phyloP scores from a whole-genome alignment of 495 filamentous ascomycete species.

The Friedmanniomyces simplex region DNA sequence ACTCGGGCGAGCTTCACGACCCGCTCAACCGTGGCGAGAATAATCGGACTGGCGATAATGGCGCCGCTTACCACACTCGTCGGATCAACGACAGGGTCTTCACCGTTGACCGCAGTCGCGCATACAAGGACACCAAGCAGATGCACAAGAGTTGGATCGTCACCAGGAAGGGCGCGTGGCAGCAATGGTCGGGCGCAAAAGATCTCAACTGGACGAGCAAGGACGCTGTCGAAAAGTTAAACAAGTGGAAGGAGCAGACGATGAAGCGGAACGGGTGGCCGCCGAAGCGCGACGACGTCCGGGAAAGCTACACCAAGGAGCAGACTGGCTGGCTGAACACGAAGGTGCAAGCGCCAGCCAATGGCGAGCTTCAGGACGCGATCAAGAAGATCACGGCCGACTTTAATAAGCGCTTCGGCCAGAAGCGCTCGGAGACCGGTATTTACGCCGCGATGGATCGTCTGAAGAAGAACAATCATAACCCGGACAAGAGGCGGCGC shows the following conservation, averaged over 20 bases:
- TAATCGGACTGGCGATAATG: constrained; percentile 2
- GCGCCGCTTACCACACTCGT: constrained; percentile 6
- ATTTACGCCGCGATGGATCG: neutral
- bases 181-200: neutral
- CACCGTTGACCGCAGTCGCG: constrained; percentile 4
- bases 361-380: neutral
- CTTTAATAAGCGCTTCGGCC: neutral
- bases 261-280: constrained; percentile 7
- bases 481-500: too few species aligned
- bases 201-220: constrained; percentile 1
- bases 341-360: neutral
- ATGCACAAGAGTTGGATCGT: constrained; percentile 3
- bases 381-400: neutral
- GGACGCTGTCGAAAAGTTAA: neutral
- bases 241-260: constrained; percentile 10
- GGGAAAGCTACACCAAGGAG: neutral
- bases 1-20: neutral
- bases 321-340: neutral
- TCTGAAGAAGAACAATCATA: neutral
- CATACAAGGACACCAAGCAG: neutral
- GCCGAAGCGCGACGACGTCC: neutral
- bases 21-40: constrained; percentile 9
- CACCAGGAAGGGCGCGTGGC: constrained; percentile 1
- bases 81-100: neutral
- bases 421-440: neutral